Percentiles rank a stretch among this genome's conserved stretches.
These are phyloP conservation scores for Holtermanniella nyarrowii DNA, from an alignment of 768 basidiomycete species.

Conservation along the genomic window DNA sequence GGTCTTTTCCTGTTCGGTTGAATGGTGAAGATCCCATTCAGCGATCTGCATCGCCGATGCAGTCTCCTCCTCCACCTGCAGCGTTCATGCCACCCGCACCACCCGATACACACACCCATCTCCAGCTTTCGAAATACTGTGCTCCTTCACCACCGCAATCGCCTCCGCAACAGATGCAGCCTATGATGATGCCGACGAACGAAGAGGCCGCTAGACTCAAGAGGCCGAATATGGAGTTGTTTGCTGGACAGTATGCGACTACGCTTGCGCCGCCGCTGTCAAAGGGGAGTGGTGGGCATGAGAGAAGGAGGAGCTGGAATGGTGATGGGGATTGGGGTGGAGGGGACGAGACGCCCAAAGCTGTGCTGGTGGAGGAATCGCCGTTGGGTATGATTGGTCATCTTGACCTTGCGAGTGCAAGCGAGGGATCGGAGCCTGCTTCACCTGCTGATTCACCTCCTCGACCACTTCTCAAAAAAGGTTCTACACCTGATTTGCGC, in stretches of 20 bases:
- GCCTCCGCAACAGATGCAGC: constrained; percentile 20
- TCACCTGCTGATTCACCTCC: constrained; percentile 10
- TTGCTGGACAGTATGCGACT: constrained; percentile 30
- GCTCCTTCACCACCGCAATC: constrained; percentile 38
- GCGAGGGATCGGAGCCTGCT: constrained; percentile 1
- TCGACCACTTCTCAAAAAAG: constrained; percentile 15
- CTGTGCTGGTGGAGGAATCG: constrained; percentile 18
- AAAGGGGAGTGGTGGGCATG: constrained; percentile 11
- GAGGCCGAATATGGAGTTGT: constrained; percentile 17
- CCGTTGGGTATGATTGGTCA: background rate
- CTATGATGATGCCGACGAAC: background rate
- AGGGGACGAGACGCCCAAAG: background rate
- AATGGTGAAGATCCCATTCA: background rate
- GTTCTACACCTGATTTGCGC: constrained; percentile 24
- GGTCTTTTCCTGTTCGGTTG: constrained; percentile 24
- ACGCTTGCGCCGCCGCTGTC: constrained; percentile 6
- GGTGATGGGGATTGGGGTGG: constrained; percentile 9
- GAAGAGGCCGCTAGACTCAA: background rate
- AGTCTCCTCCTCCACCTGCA: constrained; percentile 17
- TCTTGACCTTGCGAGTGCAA: background rate
- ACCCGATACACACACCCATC: constrained; percentile 33
- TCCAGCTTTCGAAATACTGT: constrained; percentile 34
- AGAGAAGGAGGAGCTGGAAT: constrained; percentile 35
- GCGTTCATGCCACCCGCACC: constrained; percentile 23
- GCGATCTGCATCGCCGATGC: constrained; percentile 25